Conservation (phyloP, 768 basidiomycete species). For the Mycena albidolilacea region DNA sequence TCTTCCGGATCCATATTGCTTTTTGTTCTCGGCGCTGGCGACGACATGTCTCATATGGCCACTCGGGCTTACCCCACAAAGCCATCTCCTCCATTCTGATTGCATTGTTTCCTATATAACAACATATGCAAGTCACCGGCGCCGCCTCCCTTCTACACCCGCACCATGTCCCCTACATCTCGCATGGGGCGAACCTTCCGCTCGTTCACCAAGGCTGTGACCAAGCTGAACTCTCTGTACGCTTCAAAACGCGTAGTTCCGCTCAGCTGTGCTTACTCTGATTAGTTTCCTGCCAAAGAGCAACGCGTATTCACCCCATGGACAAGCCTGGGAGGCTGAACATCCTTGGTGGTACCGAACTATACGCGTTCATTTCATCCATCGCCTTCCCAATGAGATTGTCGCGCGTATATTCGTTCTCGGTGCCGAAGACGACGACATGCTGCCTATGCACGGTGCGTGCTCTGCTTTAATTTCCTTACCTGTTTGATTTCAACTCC, state of each 20-base stretch:
- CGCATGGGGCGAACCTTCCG: slow-evolving; percentile 25
- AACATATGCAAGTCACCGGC: slow-evolving; percentile 13
- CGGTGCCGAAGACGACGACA: slow-evolving; percentile 68
- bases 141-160: background rate
- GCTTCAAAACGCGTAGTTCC: slow-evolving; percentile 12
- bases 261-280: background rate
- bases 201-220: slow-evolving; percentile 24
- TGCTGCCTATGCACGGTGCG: slow-evolving; percentile 58
- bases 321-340: slow-evolving; percentile 1
- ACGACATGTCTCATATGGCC: slow-evolving; percentile 29
- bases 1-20: slow-evolving; percentile 39
- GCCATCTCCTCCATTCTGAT: slow-evolving; percentile 34
- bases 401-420: slow-evolving; percentile 75
- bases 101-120: slow-evolving; percentile 28
- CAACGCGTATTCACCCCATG: slow-evolving; percentile 18
- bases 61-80: slow-evolving; percentile 36
- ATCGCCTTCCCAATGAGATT: slow-evolving; percentile 73
- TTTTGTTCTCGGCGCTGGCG: slow-evolving; percentile 34
- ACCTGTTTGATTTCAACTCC: background rate
- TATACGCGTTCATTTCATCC: slow-evolving; percentile 63
- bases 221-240: slow-evolving; percentile 29
- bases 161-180: slow-evolving; percentile 26
- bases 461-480: background rate
- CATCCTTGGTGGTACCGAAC: slow-evolving; percentile 38
- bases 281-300: slow-evolving; percentile 30